A percentile compares a stretch with the other conserved stretches of the same genome.
phyloP scores from a whole-genome alignment of 1,139 yeast species.

The Yamadazyma epiphylla region DNA sequence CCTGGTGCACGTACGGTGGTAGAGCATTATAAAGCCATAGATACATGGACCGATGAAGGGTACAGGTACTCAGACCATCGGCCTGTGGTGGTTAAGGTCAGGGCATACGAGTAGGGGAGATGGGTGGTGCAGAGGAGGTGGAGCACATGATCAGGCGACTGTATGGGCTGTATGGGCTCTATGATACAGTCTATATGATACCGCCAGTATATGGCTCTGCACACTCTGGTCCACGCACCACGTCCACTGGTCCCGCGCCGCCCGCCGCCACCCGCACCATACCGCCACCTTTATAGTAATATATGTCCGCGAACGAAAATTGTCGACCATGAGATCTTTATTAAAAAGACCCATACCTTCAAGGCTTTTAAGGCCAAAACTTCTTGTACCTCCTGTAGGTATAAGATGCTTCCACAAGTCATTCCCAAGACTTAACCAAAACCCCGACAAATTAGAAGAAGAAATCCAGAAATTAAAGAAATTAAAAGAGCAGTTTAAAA shows the following conservation, averaged over 20 bases:
- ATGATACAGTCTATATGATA: too few species aligned
- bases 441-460: conserved; percentile 12
- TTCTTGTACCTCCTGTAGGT: background rate
- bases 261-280: too few species aligned
- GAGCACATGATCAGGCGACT: background rate
- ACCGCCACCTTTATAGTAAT: too few species aligned
- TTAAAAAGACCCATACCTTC: too few species aligned
- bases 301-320: too few species aligned
- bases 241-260: too few species aligned
- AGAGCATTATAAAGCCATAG: conserved; percentile 33
- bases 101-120: conserved; percentile 4
- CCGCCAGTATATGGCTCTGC: too few species aligned
- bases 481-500: conserved; percentile 19
- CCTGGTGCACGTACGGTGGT: conserved; percentile 13
- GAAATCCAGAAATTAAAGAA: conserved; percentile 19
- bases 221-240: too few species aligned
- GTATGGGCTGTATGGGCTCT: too few species aligned
- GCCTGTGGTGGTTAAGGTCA: conserved; percentile 31
- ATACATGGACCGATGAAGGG: conserved; percentile 20
- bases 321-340: too few species aligned
- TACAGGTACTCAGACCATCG: conserved; percentile 40
- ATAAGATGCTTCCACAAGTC: background rate
- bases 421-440: background rate
- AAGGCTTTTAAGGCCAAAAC: too few species aligned
- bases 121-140: background rate